Evolutionary conservation across 257 asterid genomes (phyloP), one percentile per base, ranked within the genome.

Genomic region (Salvia hispanica): DNA sequence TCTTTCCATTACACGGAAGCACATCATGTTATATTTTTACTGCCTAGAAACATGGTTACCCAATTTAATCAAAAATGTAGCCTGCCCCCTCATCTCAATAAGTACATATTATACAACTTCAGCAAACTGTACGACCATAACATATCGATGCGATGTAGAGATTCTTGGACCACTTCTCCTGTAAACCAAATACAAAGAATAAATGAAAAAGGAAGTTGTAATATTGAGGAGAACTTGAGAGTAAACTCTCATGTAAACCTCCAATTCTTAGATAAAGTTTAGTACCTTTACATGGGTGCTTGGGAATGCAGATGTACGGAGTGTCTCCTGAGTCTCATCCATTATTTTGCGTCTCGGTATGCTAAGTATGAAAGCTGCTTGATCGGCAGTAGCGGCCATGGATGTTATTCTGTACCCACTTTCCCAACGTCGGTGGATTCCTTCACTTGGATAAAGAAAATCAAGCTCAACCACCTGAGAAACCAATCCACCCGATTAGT

Each of bases 301-400:
- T 1, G 98, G 97, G 69, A 92, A 92, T 55, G 96, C 95, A 74
- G 96, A 90, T 33, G 97, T 92, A 21, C 98, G 96, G 44, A 90
- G 88, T 28, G 98, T 90, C 81, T 93, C 98, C 75, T 93, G 98
- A 64, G 98, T 90, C 85, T 93, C 98, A 37, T 92, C 98, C 72
- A 80, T 77, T 79, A 88, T 80, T 78, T 92, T 92, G 13, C 96
- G 97, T 56, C 96, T 81, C 5, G 98, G 96, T 54, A 90, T 79
- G 66, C 98, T 90, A 45, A 92, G 86, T 68, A 85, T 88, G 73
- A 92, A 84, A 55, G 98, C 97, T 0, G 88, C 96, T 78, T 92
- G 97, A 78, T 92, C 98, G 75, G 85, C 74, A 28, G 97, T 92
- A n/a, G 97, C 97, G 42, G 96, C 97, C 97, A 88, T 92, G 64